Conservation (phyloP, 345 rosid species). For the Turritis glabra region DNA sequence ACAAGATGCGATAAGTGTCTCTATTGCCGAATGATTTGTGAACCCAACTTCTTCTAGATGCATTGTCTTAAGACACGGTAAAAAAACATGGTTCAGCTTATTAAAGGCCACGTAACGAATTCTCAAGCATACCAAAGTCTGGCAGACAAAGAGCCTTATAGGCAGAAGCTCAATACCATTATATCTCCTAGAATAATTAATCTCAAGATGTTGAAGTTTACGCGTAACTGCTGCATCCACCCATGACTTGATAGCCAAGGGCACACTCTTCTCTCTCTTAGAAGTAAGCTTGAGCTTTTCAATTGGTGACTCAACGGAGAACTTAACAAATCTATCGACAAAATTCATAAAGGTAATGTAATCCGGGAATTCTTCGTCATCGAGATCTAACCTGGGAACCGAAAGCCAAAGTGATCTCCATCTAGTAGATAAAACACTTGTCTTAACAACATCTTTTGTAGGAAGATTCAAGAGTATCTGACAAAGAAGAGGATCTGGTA, state of each 20-base stretch:
- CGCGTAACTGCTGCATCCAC: neutral
- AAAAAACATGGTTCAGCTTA: neutral
- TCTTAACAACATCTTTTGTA: neutral
- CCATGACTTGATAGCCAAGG: neutral
- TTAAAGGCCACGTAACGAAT: neutral
- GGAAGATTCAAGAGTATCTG: neutral
- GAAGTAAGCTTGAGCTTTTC: neutral
- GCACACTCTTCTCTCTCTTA: neutral
- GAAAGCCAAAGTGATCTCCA: neutral
- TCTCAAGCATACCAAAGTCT: constrained; percentile 5
- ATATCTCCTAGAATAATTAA: neutral
- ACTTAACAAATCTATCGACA: neutral
- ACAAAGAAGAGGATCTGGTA: neutral
- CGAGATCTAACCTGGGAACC: neutral
- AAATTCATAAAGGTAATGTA: neutral
- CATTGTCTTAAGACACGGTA: neutral
- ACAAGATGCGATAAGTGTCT: neutral
- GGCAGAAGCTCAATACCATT: neutral
- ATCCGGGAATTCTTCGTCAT: neutral
- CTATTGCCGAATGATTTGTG: neutral
- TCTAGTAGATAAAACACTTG: neutral
- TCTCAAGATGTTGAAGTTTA: neutral
- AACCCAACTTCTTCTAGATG: neutral
- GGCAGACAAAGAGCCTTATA: neutral
- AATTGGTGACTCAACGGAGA: neutral